phyloP scores from a whole-genome alignment of 495 filamentous ascomycete genomes.

The Penicillium turbatum region DNA sequence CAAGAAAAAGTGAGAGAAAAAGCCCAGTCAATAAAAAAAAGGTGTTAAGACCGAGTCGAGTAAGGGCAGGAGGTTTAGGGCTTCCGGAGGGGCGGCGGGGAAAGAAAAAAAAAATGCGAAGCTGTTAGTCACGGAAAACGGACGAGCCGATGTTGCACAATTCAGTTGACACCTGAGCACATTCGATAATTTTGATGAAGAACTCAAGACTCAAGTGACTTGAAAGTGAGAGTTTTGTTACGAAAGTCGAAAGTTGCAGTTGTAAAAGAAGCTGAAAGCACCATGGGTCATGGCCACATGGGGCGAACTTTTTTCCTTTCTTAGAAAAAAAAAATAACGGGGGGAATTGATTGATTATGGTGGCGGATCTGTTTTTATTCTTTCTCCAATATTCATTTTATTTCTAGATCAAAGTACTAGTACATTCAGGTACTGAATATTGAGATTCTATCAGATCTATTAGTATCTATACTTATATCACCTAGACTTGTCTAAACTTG shows the following conservation, averaged over 20 bases:
- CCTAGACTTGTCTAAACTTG: not conserved
- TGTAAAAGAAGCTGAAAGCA: not conserved
- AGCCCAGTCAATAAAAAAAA: constrained; percentile 21
- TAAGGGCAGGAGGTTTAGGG: constrained; percentile 14
- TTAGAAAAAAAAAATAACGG: not conserved
- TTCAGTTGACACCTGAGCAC: too few relatives aligned
- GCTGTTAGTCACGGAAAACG: constrained; percentile 48
- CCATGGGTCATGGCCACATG: constrained; percentile 11
- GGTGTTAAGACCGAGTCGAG: not conserved
- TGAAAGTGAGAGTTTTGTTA: not conserved
- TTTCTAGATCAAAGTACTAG: not conserved
- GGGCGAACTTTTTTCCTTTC: constrained; percentile 4
- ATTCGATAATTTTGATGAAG: too few relatives aligned
- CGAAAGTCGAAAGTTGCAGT: constrained; percentile 3
- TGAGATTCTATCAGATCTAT: too few relatives aligned
- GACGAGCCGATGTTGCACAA: constrained; percentile 27
- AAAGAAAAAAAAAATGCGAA: constrained; percentile 20
- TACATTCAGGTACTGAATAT: not conserved
- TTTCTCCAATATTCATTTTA: not conserved
- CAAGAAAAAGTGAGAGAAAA: constrained; percentile 6
- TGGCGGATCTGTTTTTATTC: not conserved
- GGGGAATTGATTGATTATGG: constrained; percentile 2
- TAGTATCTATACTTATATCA: too few relatives aligned
- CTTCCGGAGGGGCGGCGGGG: constrained; percentile 6
- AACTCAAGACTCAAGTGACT: not conserved